Base-by-base conservation (phyloP, 257 asterid genomes). In the Solanum paucissectum region DNA sequence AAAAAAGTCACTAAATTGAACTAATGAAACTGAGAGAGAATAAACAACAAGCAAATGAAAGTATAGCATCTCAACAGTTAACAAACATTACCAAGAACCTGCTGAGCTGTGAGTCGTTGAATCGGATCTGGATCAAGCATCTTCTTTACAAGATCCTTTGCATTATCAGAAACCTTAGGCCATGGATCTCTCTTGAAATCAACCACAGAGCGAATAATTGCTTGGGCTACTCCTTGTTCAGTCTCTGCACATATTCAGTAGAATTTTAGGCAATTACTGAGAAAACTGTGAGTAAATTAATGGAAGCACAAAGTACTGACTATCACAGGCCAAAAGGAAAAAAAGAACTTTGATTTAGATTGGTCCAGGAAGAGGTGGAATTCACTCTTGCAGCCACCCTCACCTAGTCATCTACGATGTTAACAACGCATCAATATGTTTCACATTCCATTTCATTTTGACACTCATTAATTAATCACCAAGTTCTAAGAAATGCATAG, bases 171-270 rank as follows among this genome's bases (percentile, higher is more conserved):
- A 79, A 94, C 93, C 88, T 92, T 93, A 40, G 95, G 96, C 96
- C 96, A 94, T 44, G 95, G 96, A 88, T 94, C 96, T 87, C 95
- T 92, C 88, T 93, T 94, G 76, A 94, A 94, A 93, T 94, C 95
- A 90, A 94, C 88, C 7, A 89, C 94, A 23, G 95, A 93, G 85
- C 91, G 91, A 88, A 94, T 94, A 83, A 94, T 94, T 18, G 96
- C 94, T 89, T 94, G 95, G n/a, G 96, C 96, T 69, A 94, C 96
- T 89, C 95, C 96, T 90, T 94, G 95, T 89, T 94, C 96, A 46
- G 95, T 94, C 93, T 94, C 96, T 94, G 72, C 88, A 86, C 85
- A 87, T 81, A 81, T 46, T 46, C 33, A 8, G 34, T 14, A 81
- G 38, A 46, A 29, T 81, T 79, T 74, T 81, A 49, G 69, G 42